Evolutionary conservation across 306 rosid species (phyloP), one percentile per base, ranked within the genome.

Genomic region (Cicer bijugum): DNA sequence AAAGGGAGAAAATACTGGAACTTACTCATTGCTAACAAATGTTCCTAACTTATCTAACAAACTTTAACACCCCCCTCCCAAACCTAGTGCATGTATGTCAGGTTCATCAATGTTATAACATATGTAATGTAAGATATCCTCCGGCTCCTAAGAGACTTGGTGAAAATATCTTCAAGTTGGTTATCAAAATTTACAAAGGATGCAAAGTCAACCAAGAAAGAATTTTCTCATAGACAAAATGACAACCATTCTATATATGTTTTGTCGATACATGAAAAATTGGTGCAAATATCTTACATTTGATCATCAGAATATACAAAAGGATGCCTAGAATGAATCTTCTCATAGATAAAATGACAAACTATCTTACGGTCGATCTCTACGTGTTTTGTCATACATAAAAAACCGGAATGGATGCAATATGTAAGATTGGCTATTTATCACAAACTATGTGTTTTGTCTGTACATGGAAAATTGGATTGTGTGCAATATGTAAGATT

Each of bases 1-100:
- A 40, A 16, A 65, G 55, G 17, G 39, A 17, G 38, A 65, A 65
- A 68, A 33, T 20, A 69, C 16, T 48, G 9, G 6, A 38, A 28
- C 45, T 68, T 44, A 19, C 40, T 63, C n/a, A 63, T 39, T 44
- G 9, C 71, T 43, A 65, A 65, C 71, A 15, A 65, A 44, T 65
- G 19, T 19, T 44, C 39, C 38, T 14, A n/a, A n/a, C 55, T 50
- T 50, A 6, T 17, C 55, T 50, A 61, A 12, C 66, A 61, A 61
- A 37, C 0, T 37, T 38, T n/a, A 37, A 61, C 20, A 12, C 23
- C 46, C 67, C 35, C 35, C 35, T 28, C 35, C 35, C 35, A 28
- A 28, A 28, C 35, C 35, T 28, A 28, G 35, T 3, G 35, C 35
- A 28, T 28, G 35, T 28, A 28, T 28, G 35, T 3, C 35, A 28